Evolutionary conservation across 164 flowering plant genomes (phyloP), one percentile per base, ranked within the genome.

Genomic region (Cinnamomum chago): DNA sequence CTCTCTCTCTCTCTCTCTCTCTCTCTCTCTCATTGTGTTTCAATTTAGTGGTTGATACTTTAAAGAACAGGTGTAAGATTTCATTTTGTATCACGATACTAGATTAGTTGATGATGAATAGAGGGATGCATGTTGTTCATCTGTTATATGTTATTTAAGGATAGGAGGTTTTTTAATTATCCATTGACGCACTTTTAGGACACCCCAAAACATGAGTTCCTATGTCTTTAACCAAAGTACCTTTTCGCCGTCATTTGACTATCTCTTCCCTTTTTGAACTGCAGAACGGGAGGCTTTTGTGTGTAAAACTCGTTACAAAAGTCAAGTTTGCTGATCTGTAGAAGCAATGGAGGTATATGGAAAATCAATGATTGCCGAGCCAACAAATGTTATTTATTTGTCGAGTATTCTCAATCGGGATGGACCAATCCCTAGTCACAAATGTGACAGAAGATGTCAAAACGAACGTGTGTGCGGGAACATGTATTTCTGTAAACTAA

Each of bases 381-480:
- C 93, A 73, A 82, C 92, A 55, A 92, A 92, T 83, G 98, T 93
- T 85, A 87, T 95, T 87, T 95, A 74, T 80, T 83, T 95, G 81
- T 95, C 98, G 24, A 90, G 87, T 82, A 92, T 95, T 81, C 87
- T 95, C 55, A 97, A 97, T 81, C 84, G 85, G 33, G 96, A 92
- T 68, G 97, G 86, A 75, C 79, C 88, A 14, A 74, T 76, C 68
- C 89, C 86, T 68, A 82, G 83, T 80, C 98, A 95, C 90, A 92
- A 91, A 80, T 95, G 99, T 78, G 97, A 92, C 76, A 86, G 90
- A 91, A 89, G 88, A 84, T 95, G 99, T 80, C 85, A 89, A 75
- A 95, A 95, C 74, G 99, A 95, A 73, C 90, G 76, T 75, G 87
- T 95, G 52, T 95, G 93, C 79, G 99, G 92, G 55, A 95, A 95